Percentiles rank a stretch among this genome's conserved stretches.
Evolutionary conservation across 352 stramenopile genomes (phyloP).

Genomic region (Phytophthora capsici): DNA sequence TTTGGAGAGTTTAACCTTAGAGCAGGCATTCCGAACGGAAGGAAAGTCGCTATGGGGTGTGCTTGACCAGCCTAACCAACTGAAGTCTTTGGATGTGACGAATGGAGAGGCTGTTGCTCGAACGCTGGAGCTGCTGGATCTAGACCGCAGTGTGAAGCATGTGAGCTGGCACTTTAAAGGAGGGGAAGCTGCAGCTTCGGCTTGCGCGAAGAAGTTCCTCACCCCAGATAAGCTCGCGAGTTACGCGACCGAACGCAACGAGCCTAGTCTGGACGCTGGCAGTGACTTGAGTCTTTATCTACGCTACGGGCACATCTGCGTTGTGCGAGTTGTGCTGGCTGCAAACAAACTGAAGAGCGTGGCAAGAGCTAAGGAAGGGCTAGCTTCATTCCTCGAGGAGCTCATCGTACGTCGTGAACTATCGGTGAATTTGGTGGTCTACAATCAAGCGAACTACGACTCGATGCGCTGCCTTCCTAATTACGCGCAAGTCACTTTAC

Average conservation of each 20-base stretch:
- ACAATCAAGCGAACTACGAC: conserved; percentile 97
- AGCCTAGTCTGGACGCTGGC: conserved; percentile 93
- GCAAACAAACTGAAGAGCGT: conserved; percentile 77
- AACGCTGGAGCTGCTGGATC: conserved; percentile 56
- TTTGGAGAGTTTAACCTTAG: conserved; percentile 48
- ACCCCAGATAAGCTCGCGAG: conserved; percentile 66
- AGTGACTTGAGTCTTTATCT: conserved; percentile 95
- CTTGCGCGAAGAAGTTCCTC: conserved; percentile 90
- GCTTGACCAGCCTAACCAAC: conserved; percentile 16
- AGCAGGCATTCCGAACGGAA: conserved; percentile 34
- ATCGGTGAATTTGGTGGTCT: conserved; percentile 97
- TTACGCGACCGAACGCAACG: conserved; percentile 92
- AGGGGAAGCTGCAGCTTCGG: conserved; percentile 68
- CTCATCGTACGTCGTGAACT: conserved; percentile 97
- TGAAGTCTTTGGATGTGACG: conserved; percentile 55
- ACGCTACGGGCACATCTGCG: conserved; percentile 92
- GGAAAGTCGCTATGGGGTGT: conserved; percentile 34
- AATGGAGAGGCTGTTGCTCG: conserved; percentile 33
- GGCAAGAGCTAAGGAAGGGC: conserved; percentile 64
- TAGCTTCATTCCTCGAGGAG: conserved; percentile 97
- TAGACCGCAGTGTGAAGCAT: conserved; percentile 65
- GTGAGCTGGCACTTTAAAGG: conserved; percentile 67
- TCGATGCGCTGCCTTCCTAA: conserved; percentile 84
- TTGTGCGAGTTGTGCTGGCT: conserved; percentile 68
- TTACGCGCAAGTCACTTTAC: conserved; percentile 94